phyloP scores from a whole-genome alignment of 2,329 filamentous ascomycete genomes.

The Fusarium sp. region DNA sequence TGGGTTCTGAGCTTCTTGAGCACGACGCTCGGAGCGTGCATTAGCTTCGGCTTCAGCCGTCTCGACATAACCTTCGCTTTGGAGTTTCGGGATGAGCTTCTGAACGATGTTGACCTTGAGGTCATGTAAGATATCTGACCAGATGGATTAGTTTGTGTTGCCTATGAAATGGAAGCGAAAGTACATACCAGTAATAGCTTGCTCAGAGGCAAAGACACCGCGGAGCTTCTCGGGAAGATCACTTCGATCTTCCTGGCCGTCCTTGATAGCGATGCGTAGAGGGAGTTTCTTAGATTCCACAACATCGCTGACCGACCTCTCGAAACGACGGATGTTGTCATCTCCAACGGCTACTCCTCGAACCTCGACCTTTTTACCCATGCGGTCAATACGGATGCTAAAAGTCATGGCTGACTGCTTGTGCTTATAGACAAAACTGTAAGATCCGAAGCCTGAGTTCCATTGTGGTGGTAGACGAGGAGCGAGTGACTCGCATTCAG shows the following conservation, averaged over 20 bases:
- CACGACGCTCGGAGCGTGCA: conserved; percentile 51
- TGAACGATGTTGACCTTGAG: conserved; percentile 85
- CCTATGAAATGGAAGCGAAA: no score
- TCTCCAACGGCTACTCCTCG: conserved; percentile 81
- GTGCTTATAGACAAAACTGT: conserved; percentile 88
- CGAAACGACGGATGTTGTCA: conserved; percentile 81
- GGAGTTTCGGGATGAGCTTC: conserved; percentile 78
- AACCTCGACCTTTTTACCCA: conserved; percentile 85
- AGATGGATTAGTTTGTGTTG: not conserved
- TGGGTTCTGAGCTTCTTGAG: conserved; percentile 50
- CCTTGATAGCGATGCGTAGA: conserved; percentile 60
- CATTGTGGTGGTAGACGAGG: conserved; percentile 77
- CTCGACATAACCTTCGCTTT: conserved; percentile 82
- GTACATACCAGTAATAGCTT: conserved; percentile 62
- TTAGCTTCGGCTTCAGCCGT: conserved; percentile 53
- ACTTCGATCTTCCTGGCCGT: conserved; percentile 57
- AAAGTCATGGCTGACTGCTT: conserved; percentile 85
- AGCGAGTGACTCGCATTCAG: conserved; percentile 62
- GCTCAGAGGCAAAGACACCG: conserved; percentile 76
- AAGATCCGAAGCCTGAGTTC: conserved; percentile 76
- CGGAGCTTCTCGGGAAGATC: conserved; percentile 59
- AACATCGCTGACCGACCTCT: conserved; percentile 76
- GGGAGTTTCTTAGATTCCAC: conserved; percentile 68
- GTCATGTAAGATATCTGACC: conserved; percentile 68
- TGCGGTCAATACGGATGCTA: conserved; percentile 80